Percentiles rank a stretch among this genome's conserved stretches.
These are phyloP conservation scores for Priceomyces fermenticarens DNA, from an alignment of 805 yeast species.

Conservation along the genomic window DNA sequence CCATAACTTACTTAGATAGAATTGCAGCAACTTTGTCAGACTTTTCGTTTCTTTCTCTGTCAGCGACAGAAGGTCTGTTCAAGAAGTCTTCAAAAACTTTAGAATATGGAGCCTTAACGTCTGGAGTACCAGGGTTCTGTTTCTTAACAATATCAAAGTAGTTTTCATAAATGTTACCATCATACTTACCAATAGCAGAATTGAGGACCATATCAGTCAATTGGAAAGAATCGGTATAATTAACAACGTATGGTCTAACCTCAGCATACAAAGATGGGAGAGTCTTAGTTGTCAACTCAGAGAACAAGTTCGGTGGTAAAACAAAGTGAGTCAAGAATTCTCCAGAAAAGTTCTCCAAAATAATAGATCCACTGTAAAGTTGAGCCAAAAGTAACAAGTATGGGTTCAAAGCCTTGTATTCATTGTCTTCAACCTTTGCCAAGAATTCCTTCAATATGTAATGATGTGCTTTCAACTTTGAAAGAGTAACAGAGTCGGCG, in stretches of 20 bases:
- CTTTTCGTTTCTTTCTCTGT: slow-evolving; percentile 38
- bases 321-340: slow-evolving; percentile 37
- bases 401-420: slow-evolving; percentile 22
- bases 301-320: slow-evolving; percentile 26
- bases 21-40: slow-evolving; percentile 29
- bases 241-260: slow-evolving; percentile 39
- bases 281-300: slow-evolving; percentile 20
- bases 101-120: slow-evolving; percentile 41
- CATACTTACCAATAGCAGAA: slow-evolving; percentile 40
- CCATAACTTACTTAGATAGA: slow-evolving; percentile 28
- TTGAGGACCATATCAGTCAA: slow-evolving; percentile 41
- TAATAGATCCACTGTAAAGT: slow-evolving; percentile 30
- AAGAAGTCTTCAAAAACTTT: slow-evolving; percentile 37
- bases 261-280: slow-evolving; percentile 32
- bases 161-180: slow-evolving; percentile 44
- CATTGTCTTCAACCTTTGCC: slow-evolving; percentile 17
- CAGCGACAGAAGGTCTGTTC: slow-evolving; percentile 34
- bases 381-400: slow-evolving; percentile 29
- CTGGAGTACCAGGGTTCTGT: slow-evolving; percentile 29
- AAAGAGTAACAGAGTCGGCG: slow-evolving; percentile 35
- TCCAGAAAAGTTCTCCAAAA: slow-evolving; percentile 33
- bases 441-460: slow-evolving; percentile 34
- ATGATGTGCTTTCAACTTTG: slow-evolving; percentile 44
- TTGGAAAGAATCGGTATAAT: slow-evolving; percentile 44
- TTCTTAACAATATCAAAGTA: slow-evolving; percentile 35